Base-by-base conservation (phyloP, 2,329 filamentous ascomycete species). In the Colletotrichum paranaense region DNA sequence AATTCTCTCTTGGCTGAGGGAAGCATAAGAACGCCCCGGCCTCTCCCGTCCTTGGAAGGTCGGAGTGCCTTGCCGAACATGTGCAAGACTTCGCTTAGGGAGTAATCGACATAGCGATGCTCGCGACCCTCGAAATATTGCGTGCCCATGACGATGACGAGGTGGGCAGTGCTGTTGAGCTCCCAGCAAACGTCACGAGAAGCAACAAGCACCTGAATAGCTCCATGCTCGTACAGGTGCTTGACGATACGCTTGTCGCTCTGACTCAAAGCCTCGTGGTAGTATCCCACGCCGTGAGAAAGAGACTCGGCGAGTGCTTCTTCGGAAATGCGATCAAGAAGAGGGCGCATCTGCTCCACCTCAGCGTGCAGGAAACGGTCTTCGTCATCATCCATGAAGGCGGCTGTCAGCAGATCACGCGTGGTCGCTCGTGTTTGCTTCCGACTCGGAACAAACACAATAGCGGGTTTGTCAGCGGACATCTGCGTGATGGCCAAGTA, bases 91-190 rank as follows among this genome's bases (percentile, higher is more conserved):
- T 99, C 97, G 79, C 93, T 96, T 76, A 98, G 91, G 4, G 95
- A 93, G 79, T 99, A 99, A 83, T 99, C 97, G 66, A 98, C 92
- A 82, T 99, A 99, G 74, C 97, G 93, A 82, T 99, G 97, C 83
- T 99, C 96, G 63, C 95, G 92, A 7, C 97, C 97, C 79, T 99
- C 97, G 76, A 96, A 99, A 84, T 95, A 98, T 80, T 99, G 97
- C 1, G 97, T 99, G 19, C 95, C 95, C 95, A 99, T 98, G 38
- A 99, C 92, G 60, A 99, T 90, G 16, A 98, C 95, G 16, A 99
- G 87, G 80, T 98, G 95, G 4, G 96, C 95, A 1, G 91, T 94
- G 79, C 92, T 92, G 76, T 97, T 92, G 66, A 99, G 87, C 83
- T 98, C 96, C 96, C 97, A 99, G 84, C 95, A 98, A 62, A 97